phyloP scores from a whole-genome alignment of 805 yeast genomes.

The Candida ortonii region DNA sequence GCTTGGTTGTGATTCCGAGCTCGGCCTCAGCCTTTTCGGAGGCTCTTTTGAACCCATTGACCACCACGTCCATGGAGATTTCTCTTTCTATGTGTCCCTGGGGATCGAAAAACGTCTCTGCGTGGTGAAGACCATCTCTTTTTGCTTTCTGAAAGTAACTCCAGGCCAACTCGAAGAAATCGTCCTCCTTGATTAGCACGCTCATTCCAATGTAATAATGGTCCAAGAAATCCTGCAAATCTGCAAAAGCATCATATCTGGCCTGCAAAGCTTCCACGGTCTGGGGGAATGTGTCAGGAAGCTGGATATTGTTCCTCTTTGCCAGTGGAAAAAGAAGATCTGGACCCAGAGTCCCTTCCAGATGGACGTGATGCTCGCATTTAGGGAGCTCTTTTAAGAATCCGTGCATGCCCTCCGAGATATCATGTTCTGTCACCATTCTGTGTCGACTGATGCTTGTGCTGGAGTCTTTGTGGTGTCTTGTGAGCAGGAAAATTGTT shows the following conservation, averaged over 20 bases:
- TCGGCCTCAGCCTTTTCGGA: constrained; percentile 57
- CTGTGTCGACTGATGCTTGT: too few relatives aligned
- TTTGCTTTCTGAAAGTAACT: constrained; percentile 61
- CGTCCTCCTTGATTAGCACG: constrained; percentile 66
- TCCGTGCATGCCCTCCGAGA: constrained; percentile 38
- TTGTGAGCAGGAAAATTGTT: too few relatives aligned
- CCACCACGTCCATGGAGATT: constrained; percentile 55
- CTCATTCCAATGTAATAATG: constrained; percentile 79
- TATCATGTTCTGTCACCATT: constrained; percentile 33
- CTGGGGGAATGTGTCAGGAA: constrained; percentile 65
- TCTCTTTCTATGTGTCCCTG: constrained; percentile 78
- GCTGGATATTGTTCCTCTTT: constrained; percentile 53
- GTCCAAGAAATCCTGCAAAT: constrained; percentile 74
- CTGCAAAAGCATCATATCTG: constrained; percentile 60
- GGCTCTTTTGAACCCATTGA: constrained; percentile 66
- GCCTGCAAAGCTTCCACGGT: constrained; percentile 54
- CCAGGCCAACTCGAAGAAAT: constrained; percentile 77
- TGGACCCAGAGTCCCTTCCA: constrained; percentile 84
- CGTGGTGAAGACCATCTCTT: constrained; percentile 59
- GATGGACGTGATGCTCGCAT: constrained; percentile 83
- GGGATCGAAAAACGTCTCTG: constrained; percentile 81
- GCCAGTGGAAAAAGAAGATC: constrained; percentile 67
- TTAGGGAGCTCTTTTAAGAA: constrained; percentile 74
- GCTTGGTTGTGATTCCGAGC: constrained; percentile 61
- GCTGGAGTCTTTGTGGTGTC: too few relatives aligned